phyloP scores from a whole-genome alignment of 352 stramenopile genomes.

The Discostella stelligera region DNA sequence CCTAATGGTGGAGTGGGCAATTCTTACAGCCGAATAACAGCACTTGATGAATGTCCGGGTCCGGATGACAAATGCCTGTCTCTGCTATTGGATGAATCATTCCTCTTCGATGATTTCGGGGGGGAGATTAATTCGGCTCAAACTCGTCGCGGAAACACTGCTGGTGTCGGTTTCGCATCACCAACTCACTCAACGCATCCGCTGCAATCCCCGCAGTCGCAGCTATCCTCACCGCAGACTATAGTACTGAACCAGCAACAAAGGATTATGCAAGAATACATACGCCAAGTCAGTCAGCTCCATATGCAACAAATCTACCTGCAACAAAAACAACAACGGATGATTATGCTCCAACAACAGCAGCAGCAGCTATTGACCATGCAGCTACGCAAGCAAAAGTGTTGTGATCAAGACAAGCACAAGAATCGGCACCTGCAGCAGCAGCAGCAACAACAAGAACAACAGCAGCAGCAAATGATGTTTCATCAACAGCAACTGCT shows the following conservation, averaged over 20 bases:
- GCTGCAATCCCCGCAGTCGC: not conserved
- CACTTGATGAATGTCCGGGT: not conserved
- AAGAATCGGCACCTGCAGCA: slow-evolving; percentile 10
- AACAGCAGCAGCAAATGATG: slow-evolving; percentile 1
- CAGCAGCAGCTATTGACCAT: not conserved
- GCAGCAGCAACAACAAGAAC: not conserved
- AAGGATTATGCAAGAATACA: slow-evolving; percentile 21
- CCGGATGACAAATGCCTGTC: not conserved
- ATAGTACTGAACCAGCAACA: slow-evolving; percentile 5
- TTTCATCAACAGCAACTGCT: not conserved
- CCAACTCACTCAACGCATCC: not conserved
- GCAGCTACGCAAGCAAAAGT: no score
- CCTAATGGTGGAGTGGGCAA: not conserved
- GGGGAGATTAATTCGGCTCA: not conserved
- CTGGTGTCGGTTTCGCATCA: not conserved
- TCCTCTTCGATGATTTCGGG: not conserved
- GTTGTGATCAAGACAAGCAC: not conserved
- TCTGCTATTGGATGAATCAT: slow-evolving; percentile 4
- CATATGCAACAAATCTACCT: slow-evolving; percentile 14
- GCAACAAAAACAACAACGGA: not conserved
- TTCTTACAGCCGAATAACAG: not conserved
- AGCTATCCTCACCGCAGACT: not conserved
- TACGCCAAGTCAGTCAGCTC: slow-evolving; percentile 20
- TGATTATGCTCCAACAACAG: not conserved
- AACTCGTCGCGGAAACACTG: not conserved